Evolutionary conservation across 2,329 filamentous ascomycete genomes (phyloP), one percentile per base, ranked within the genome.

Genomic region (Fusarium veterinarium): DNA sequence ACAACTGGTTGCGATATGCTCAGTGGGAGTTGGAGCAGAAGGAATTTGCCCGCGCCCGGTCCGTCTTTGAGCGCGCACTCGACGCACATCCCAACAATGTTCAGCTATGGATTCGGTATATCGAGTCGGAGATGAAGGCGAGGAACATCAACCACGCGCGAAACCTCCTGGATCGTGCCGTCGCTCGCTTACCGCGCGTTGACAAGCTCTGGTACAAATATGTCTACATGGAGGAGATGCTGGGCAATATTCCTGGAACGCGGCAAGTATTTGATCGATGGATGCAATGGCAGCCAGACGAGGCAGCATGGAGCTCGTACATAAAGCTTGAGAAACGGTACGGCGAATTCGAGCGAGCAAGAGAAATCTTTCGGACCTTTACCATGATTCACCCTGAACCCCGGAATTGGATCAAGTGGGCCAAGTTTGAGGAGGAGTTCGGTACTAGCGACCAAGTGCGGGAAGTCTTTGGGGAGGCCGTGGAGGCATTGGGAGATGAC

Each of bases 161-260:
- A 65, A 99, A 99, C 80, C 84, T 99, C 57, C 89, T 99, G 58
- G 96, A 99, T 81, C 92, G 96, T 61, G 95, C 96, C n/a, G 94
- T 98, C 59, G 95, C 95, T 2, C 93, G 97, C 62, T 86, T 98
- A 42, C 96, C 96, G 9, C 88, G 96, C 64, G 90, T 98, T 44
- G 95, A 98, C 81, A 98, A 98, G 86, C 85, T 99, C 38, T 99
- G 96, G 96, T 99, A 97, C 86, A 98, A 98, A 82, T 99, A 98
- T 86, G 94, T 97, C 31, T 97, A 97, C 81, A 97, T 97, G 92
- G 95, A 98, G 85, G 96, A 99, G 87, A 98, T 95, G 84, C 88
- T 99, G 60, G 95, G 95, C 11, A 98, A 99, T 78, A 91, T 99
- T 53, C 91, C 95, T 6, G 96, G 95, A 40, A 97, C 95, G 6